phyloP scores from a whole-genome alignment of 164 flowering plant species.

The Aristolochia fimbriata region DNA sequence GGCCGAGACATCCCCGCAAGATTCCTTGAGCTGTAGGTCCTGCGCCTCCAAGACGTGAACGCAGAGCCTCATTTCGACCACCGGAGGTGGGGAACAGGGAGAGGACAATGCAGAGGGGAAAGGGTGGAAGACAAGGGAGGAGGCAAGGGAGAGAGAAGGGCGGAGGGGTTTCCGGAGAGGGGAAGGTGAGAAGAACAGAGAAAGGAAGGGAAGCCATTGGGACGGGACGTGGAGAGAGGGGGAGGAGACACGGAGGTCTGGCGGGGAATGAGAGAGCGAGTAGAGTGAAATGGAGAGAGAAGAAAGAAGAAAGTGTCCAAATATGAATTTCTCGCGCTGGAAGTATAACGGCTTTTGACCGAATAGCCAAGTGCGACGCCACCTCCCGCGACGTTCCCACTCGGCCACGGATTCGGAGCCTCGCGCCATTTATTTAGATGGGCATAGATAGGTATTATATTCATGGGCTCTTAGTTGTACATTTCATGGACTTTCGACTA shows the following conservation, averaged over 20 bases:
- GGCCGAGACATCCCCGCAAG: slow-evolving; percentile 20
- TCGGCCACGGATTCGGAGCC: no score
- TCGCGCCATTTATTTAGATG: no score
- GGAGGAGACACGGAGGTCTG: slow-evolving; percentile 20
- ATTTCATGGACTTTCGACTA: no score
- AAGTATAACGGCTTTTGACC: no score
- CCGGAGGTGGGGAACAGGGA: neutral
- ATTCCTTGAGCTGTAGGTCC: slow-evolving; percentile 24
- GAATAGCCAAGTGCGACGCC: no score
- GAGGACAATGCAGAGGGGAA: neutral
- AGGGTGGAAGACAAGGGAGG: neutral
- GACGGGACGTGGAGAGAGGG: slow-evolving; percentile 22
- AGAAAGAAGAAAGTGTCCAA: neutral
- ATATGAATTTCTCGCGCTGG: neutral
- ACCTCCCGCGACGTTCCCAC: no score
- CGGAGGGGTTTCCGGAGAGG: neutral
- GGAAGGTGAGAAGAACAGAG: neutral
- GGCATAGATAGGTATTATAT: no score
- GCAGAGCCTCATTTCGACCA: slow-evolving; percentile 39
- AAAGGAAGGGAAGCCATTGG: neutral
- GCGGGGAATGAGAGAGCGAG: neutral
- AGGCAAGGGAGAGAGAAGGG: neutral
- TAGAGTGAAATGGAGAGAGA: neutral
- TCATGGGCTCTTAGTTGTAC: no score
- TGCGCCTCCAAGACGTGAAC: slow-evolving; percentile 62